Evolutionary conservation across 108 stramenopile genomes (phyloP).

Genomic region (Skeletonema grethae): DNA sequence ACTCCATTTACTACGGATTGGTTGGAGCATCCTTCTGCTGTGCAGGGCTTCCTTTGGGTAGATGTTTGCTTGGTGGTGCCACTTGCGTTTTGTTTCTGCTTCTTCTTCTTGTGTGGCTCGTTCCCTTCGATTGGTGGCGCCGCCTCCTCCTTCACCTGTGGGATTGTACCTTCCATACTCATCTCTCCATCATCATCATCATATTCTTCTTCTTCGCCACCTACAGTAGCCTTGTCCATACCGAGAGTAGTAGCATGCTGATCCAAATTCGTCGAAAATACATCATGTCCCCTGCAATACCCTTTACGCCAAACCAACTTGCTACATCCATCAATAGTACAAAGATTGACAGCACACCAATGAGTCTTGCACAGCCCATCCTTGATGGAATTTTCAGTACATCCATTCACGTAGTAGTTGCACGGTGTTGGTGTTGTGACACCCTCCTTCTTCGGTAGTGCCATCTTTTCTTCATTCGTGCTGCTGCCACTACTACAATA

Average conservation of each 20-base stretch:
- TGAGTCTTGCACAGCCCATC: not conserved
- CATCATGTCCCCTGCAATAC: not conserved
- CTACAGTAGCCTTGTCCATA: not conserved
- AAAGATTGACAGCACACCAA: not conserved
- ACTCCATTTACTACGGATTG: constrained; percentile 1
- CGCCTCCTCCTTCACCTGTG: not conserved
- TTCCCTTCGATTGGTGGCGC: not conserved
- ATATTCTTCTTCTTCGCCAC: not conserved
- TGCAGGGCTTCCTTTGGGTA: not conserved
- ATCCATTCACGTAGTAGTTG: not conserved
- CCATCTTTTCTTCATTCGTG: too few relatives aligned
- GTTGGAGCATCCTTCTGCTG: not conserved
- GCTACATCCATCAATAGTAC: not conserved
- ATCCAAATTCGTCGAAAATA: not conserved
- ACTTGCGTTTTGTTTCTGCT: not conserved
- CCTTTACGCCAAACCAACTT: not conserved
- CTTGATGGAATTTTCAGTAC: not conserved
- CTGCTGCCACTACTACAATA: too few relatives aligned
- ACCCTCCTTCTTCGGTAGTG: too few relatives aligned
- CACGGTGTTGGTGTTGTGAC: not conserved
- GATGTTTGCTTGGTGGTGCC: not conserved
- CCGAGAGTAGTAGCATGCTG: too few relatives aligned
- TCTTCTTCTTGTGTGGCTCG: not conserved
- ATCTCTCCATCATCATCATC: not conserved
- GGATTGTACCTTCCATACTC: not conserved